Conservation (phyloP, 306 rosid genomes). For the Vicia sativa region DNA sequence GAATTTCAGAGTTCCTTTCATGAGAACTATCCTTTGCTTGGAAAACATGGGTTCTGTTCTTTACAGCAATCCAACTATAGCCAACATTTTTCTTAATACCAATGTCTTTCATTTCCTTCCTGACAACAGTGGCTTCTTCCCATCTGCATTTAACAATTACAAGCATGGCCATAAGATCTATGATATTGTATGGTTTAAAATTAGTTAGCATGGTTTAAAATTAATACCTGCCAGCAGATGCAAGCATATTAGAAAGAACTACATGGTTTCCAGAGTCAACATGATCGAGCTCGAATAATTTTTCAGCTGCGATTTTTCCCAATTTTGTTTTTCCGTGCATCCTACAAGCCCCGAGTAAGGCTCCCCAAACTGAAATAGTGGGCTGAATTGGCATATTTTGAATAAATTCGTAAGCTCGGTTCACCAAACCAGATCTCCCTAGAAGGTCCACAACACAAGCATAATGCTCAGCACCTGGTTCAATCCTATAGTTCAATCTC, state of each 20-base stretch:
- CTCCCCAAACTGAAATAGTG: conserved; percentile 83
- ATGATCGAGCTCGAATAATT: conserved; percentile 79
- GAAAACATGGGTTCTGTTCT: conserved; percentile 70
- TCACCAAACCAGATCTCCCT: conserved; percentile 87
- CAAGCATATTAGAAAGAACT: conserved; percentile 80
- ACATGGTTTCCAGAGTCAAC: conserved; percentile 89
- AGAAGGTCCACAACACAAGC: conserved; percentile 79
- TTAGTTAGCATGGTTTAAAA: too few species aligned
- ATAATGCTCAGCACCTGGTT: conserved; percentile 84
- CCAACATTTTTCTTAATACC: conserved; percentile 80
- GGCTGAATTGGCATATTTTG: conserved; percentile 68
- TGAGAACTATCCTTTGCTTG: conserved; percentile 78
- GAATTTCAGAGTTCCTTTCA: conserved; percentile 69
- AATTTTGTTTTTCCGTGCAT: conserved; percentile 68
- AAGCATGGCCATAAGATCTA: conserved; percentile 21
- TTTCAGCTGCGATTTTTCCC: conserved; percentile 80
- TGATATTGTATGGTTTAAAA: conserved; percentile 9
- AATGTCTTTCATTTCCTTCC: conserved; percentile 77
- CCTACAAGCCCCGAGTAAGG: conserved; percentile 80
- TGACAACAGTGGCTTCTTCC: conserved; percentile 84
- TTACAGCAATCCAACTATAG: conserved; percentile 74
- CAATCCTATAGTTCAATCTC: conserved; percentile 57
- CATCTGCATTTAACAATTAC: conserved; percentile 58
- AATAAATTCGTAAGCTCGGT: conserved; percentile 73
- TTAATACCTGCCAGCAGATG: conserved; percentile 78